phyloP scores from a whole-genome alignment of 2,329 filamentous ascomycete species.

The Fulvia fulva region DNA sequence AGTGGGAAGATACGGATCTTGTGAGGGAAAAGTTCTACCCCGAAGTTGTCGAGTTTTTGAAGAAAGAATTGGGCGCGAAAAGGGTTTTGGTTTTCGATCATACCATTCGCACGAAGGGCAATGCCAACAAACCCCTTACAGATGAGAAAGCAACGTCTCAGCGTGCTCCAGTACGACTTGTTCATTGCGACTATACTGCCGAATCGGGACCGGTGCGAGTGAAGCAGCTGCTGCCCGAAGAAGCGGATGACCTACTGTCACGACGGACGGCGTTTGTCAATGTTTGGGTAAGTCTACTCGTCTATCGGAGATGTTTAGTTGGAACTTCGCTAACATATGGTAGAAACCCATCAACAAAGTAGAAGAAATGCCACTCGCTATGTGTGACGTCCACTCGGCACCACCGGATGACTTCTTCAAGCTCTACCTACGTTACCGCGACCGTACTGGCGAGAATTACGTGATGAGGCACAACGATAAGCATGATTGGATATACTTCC shows the following conservation, averaged over 20 bases:
- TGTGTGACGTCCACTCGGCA: constrained; percentile 39
- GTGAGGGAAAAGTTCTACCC: constrained; percentile 44
- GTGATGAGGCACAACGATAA: constrained; percentile 34
- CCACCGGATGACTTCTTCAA: constrained; percentile 40
- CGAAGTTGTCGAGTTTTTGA: constrained; percentile 45
- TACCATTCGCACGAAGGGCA: constrained; percentile 42
- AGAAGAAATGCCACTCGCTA: constrained; percentile 40
- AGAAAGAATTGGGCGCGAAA: constrained; percentile 42
- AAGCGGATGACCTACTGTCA: constrained; percentile 41
- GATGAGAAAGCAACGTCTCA: constrained; percentile 34
- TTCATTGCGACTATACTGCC: constrained; percentile 51
- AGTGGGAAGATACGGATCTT: constrained; percentile 42
- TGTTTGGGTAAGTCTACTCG: no score
- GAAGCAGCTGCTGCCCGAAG: constrained; percentile 41
- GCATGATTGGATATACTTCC: constrained; percentile 41
- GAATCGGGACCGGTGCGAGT: constrained; percentile 43
- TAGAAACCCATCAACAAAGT: constrained; percentile 47
- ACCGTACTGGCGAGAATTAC: constrained; percentile 41
- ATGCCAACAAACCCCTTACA: constrained; percentile 34
- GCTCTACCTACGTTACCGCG: constrained; percentile 37
- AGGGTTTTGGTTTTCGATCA: constrained; percentile 50
- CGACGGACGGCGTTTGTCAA: constrained; percentile 50
- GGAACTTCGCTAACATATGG: no score
- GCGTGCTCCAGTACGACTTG: constrained; percentile 48
- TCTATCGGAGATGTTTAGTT: no score